A percentile compares a stretch with the other conserved stretches of the same genome.
Evolutionary conservation across 345 rosid species (phyloP).

Genomic region (Odontarrhena argentea): DNA sequence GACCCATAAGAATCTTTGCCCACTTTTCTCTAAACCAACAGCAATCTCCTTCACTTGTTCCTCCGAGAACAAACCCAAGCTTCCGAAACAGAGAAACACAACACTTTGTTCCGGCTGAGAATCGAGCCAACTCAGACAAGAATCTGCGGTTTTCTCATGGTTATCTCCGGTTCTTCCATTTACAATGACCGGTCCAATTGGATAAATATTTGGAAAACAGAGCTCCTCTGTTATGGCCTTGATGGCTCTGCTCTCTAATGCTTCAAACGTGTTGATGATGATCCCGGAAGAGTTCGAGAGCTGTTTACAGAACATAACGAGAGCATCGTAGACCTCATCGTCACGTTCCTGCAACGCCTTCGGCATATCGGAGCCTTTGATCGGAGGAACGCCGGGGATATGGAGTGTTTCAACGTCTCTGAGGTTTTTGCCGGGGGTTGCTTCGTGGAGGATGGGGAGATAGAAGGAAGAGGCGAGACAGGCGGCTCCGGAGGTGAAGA

Average conservation of each 20-base stretch:
- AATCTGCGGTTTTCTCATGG: neutral
- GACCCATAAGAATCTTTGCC: constrained; percentile 58
- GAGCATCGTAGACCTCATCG: constrained; percentile 38
- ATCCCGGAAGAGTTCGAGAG: constrained; percentile 49
- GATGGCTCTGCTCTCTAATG: constrained; percentile 49
- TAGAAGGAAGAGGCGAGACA: constrained; percentile 41
- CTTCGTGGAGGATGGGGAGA: constrained; percentile 42
- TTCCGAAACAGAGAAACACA: constrained; percentile 63
- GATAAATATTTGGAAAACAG: constrained; percentile 46
- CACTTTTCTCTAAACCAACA: constrained; percentile 52
- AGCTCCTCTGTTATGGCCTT: constrained; percentile 51
- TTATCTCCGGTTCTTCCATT: constrained; percentile 15
- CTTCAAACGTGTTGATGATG: constrained; percentile 57
- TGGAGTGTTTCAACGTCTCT: constrained; percentile 47
- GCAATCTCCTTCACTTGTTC: constrained; percentile 54
- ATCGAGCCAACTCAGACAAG: constrained; percentile 55
- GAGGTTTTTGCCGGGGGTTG: constrained; percentile 38
- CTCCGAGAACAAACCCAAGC: constrained; percentile 51
- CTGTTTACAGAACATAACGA: constrained; percentile 16
- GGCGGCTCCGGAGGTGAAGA: constrained; percentile 50
- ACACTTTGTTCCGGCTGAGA: constrained; percentile 51
- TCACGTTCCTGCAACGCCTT: constrained; percentile 36
- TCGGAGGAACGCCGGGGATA: constrained; percentile 50
- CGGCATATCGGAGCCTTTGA: constrained; percentile 42
- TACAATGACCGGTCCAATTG: constrained; percentile 61